Conservation (phyloP, 805 yeast genomes). For the Debaryomyces castellii region DNA sequence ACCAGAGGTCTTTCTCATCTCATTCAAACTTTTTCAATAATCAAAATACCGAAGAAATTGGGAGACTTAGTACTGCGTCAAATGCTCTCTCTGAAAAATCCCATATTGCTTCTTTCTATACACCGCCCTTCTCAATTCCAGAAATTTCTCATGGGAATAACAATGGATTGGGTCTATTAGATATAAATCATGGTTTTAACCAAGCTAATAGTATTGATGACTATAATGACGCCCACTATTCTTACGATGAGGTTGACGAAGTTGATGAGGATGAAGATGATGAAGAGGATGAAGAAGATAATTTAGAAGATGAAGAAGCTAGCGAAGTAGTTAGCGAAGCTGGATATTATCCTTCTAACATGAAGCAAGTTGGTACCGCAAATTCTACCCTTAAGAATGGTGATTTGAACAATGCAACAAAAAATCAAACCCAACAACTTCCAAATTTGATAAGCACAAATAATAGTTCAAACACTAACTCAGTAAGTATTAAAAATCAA, state of each 20-base stretch:
- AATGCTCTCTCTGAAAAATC: slow-evolving; percentile 3
- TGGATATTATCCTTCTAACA: background rate
- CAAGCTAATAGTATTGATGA: slow-evolving; percentile 18
- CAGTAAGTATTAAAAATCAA: slow-evolving; percentile 19
- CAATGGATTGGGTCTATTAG: slow-evolving; percentile 14
- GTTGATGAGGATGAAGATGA: slow-evolving; percentile 20
- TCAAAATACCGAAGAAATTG: background rate
- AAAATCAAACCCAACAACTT: background rate
- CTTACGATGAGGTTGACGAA: slow-evolving; percentile 24
- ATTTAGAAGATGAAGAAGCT: slow-evolving; percentile 5
- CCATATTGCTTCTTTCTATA: background rate
- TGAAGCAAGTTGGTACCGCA: background rate
- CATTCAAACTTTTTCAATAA: background rate
- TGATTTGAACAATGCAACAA: background rate
- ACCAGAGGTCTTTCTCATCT: slow-evolving; percentile 10
- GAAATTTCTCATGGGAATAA: slow-evolving; percentile 2
- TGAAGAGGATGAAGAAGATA: slow-evolving; percentile 20
- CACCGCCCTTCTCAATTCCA: background rate
- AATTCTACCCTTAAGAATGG: slow-evolving; percentile 2
- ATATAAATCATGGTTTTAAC: slow-evolving; percentile 5
- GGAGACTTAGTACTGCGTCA: background rate
- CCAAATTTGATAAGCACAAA: slow-evolving; percentile 3
- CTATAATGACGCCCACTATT: slow-evolving; percentile 26
- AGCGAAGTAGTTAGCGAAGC: background rate
- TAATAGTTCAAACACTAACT: slow-evolving; percentile 8